Conservation (phyloP, 2,329 filamentous ascomycete genomes). For the Lasiodiplodia citricola region DNA sequence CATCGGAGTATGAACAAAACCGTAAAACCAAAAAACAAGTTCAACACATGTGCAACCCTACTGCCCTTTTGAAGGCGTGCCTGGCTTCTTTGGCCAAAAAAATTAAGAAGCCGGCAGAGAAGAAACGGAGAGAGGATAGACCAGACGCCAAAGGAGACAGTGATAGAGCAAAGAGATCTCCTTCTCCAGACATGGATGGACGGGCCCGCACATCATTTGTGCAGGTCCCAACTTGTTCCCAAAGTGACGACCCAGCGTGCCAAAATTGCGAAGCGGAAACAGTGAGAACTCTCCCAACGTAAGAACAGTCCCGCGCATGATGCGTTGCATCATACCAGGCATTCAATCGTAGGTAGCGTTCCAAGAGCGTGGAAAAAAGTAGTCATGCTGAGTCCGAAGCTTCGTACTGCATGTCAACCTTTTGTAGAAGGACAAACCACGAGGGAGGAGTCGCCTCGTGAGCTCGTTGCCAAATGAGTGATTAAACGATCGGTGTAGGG, state of each 20-base stretch:
- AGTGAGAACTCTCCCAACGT: conserved; percentile 7
- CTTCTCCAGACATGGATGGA: conserved; percentile 18
- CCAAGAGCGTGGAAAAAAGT: conserved; percentile 7
- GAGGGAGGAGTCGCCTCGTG: conserved; percentile 1
- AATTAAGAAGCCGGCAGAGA: conserved; percentile 12
- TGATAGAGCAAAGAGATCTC: conserved; percentile 13
- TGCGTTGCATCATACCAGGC: conserved; percentile 22
- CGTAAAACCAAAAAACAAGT: conserved; percentile 6
- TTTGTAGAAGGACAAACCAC: conserved; percentile 7
- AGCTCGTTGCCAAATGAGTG: conserved; percentile 10
- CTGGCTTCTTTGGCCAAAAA: conserved; percentile 10
- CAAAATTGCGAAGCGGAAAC: conserved; percentile 17
- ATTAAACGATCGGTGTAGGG: conserved; percentile 23
- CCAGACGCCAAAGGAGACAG: conserved; percentile 6
- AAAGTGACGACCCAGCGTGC: conserved; percentile 25
- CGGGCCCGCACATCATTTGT: conserved; percentile 5
- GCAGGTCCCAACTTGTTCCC: conserved; percentile 9
- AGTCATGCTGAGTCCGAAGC: neutral
- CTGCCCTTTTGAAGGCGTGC: conserved; percentile 22
- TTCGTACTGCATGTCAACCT: conserved; percentile 3
- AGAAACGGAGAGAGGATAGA: neutral
- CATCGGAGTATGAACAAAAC: conserved; percentile 19
- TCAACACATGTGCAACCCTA: conserved; percentile 19
- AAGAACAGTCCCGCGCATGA: conserved; percentile 20
- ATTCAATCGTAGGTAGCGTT: conserved; percentile 21